phyloP scores from a whole-genome alignment of 1,284 basidiomycete species.

The Ceratobasidium sp. region DNA sequence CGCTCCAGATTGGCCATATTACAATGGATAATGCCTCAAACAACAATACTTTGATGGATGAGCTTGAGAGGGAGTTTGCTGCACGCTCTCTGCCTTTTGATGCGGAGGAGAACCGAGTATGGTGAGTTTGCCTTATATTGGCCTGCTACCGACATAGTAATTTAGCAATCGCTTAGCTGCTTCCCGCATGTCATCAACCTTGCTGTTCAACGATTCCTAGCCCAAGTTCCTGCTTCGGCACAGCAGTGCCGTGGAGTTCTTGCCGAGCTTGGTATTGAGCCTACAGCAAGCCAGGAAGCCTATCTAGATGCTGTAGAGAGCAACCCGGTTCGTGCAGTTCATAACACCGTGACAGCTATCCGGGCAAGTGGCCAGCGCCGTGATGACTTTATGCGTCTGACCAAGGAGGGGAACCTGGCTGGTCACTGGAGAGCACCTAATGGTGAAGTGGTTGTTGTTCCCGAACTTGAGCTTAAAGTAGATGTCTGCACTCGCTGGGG shows the following conservation, averaged over 20 bases:
- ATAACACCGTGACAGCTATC: neutral
- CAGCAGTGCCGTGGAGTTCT: neutral
- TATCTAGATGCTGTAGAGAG: neutral
- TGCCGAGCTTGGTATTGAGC: neutral
- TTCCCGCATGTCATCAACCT: constrained; percentile 40
- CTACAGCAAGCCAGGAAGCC: neutral
- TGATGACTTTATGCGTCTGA: neutral
- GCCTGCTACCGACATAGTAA: neutral
- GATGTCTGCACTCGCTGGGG: constrained; percentile 40
- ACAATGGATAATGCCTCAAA: constrained; percentile 28
- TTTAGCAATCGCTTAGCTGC: constrained; percentile 12
- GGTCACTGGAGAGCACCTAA: neutral
- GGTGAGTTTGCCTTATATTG: constrained; percentile 16
- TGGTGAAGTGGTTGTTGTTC: neutral
- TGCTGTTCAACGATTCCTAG: constrained; percentile 21
- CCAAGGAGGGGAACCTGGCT: constrained; percentile 8
- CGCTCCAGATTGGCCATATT: neutral
- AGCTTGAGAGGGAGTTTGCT: constrained; percentile 1
- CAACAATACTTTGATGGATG: constrained; percentile 33
- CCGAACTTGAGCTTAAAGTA: constrained; percentile 13
- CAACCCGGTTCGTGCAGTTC: neutral
- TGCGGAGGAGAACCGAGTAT: constrained; percentile 15
- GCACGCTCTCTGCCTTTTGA: neutral
- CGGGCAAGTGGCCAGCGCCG: constrained; percentile 20
- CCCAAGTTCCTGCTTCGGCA: neutral